Base-by-base conservation (phyloP, 352 stramenopile species). In the Pythium coloratum region DNA sequence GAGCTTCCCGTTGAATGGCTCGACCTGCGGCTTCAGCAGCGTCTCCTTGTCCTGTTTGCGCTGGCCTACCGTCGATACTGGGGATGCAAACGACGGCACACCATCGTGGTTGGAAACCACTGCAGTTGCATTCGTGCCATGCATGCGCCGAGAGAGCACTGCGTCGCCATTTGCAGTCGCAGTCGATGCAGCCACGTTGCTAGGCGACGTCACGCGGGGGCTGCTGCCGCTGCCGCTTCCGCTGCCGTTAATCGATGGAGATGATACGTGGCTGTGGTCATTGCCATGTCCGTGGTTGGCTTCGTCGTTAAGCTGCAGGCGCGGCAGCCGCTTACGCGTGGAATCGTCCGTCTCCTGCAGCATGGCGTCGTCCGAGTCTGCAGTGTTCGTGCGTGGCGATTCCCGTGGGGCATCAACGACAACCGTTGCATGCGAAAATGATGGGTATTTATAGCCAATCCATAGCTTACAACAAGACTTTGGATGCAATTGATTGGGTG, bases 271-370 rank as follows among this genome's bases (percentile, higher is more conserved):
- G 40, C 40, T 49, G 40, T 30, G 12, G 4, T 0, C 33, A 24
- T 28, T 46, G 4, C 28, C 33, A 6, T 28, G 13, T n/a, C 26
- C 9, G 2, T 55, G 47, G 47, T 34, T 55, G 3, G 13, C 30
- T 6, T 61, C 20, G 42, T 61, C 26, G 24, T 61, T 26, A 1
- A 46, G 10, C 20, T 59, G 47, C 8, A 77, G 62, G 18, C 67
- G 62, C 18, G 71, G 71, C 24, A 77, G 59, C 20, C 71, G 67
- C 62, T 75, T 77, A 55, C 62, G 71, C 12, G 49, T 58, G 3
- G 63, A 36, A 13, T 77, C 71, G 55, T 59, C 26, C n/a, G 55
- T 18, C 42, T 73, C 67, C 55, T 72, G 62, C 71, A 77, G 66
- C 66, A 74, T 74, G 49, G 50, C 38, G n/a, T 13, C 58, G 9